Base-by-base conservation (phyloP, 2,329 filamentous ascomycete genomes). In the Trichoderma breve region DNA sequence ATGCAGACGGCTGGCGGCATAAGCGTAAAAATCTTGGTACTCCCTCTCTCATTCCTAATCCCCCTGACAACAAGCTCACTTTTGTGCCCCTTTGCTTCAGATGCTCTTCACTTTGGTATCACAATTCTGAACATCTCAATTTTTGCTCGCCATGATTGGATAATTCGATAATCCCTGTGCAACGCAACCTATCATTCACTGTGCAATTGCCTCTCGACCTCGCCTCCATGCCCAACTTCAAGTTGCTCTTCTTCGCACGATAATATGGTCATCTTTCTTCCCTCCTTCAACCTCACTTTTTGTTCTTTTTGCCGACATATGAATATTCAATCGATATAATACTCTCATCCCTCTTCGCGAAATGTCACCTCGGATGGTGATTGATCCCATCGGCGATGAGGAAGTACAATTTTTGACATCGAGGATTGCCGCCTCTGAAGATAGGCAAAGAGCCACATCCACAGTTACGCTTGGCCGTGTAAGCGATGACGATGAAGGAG, bases 391-490 rank as follows among this genome's bases (percentile, higher is more conserved):
- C 3, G 7, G 43, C 18, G 66, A 72, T 5, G 71, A 61, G 8
- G 66, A 65, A 12, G 51, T 70, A 28, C 53, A 70, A 9, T 65
- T 60, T 15, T 18, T 72, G 14, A 70, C 65, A n/a, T 72, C 71
- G 6, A 62, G 65, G 5, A 51, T 12, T 30, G 26, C 18, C 32
- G 21, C 47, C 39, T 51, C 36, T 5, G 11, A 32, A 2, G 30
- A 26, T 34, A 60, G 72, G 15, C 30, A 14, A 34, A 68, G 69
- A 51, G 21, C 36, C 8, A 36, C 65, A 12, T 73, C 72, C 21
- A 77, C 78, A 1, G 72, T 73, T 14, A 81, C 80, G 3, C 43
- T 81, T 7, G 66, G 72, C 6, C 68, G 71, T 6, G 53, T 67
- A 1, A 24, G 66, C 6, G 60, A 21, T 5, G 70, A 39, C 0